Percentiles rank a stretch among this genome's conserved stretches.
phyloP scores from a whole-genome alignment of 1,284 basidiomycete genomes.

The Malassezia vespertilionis region DNA sequence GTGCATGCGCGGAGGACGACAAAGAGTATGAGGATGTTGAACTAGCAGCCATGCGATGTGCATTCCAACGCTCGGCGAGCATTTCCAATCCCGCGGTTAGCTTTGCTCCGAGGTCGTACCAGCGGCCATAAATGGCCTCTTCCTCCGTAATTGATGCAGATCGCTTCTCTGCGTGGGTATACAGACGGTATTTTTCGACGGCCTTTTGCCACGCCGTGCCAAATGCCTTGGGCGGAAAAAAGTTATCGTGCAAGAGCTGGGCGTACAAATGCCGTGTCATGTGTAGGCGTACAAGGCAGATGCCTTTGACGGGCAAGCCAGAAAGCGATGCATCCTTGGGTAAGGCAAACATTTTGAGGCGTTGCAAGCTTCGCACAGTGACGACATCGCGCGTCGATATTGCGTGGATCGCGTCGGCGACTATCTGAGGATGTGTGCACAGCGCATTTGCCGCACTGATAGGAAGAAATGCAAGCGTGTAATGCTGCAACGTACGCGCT shows the following conservation, averaged over 20 bases:
- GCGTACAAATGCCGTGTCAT: constrained; percentile 56
- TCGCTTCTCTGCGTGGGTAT: background rate
- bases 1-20: no score
- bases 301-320: background rate
- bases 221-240: constrained; percentile 80
- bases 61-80: constrained; percentile 23
- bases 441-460: constrained; percentile 65
- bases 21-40: no score
- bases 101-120: constrained; percentile 38
- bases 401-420: constrained; percentile 9
- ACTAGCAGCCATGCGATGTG: background rate
- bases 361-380: constrained; percentile 60
- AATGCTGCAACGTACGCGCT: constrained; percentile 53
- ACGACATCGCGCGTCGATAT: constrained; percentile 22
- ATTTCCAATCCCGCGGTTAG: constrained; percentile 38
- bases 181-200: constrained; percentile 26
- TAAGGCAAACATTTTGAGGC: constrained; percentile 64
- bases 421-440: background rate
- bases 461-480: constrained; percentile 69
- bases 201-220: constrained; percentile 50
- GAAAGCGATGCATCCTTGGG: background rate
- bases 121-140: constrained; percentile 22
- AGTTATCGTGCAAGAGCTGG: constrained; percentile 77
- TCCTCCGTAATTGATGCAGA: background rate
- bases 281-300: constrained; percentile 19